Conservation (phyloP, 148 eudicot species). For the Silene latifolia region DNA sequence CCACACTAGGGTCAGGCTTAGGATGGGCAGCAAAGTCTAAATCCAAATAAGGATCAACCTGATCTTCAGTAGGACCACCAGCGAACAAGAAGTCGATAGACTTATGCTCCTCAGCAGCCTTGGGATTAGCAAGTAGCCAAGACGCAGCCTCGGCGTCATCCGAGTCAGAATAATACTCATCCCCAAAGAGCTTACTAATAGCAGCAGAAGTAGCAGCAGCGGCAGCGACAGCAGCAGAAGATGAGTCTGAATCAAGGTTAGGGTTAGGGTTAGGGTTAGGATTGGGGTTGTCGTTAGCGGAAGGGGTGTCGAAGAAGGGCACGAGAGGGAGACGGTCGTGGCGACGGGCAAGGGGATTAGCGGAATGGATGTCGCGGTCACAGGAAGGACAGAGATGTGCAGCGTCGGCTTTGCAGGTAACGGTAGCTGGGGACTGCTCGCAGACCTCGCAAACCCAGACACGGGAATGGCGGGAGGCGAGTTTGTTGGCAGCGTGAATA, state of each 20-base stretch:
- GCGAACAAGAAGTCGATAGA: constrained; percentile 49
- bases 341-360: constrained; percentile 58
- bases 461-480: constrained; percentile 48
- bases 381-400: constrained; percentile 54
- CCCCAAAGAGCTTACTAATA: constrained; percentile 26
- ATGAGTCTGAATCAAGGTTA: background rate
- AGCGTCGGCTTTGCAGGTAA: constrained; percentile 68
- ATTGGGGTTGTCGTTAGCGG: no score
- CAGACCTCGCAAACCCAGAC: constrained; percentile 63
- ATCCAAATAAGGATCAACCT: constrained; percentile 55
- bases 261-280: background rate
- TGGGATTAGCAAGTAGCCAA: constrained; percentile 35
- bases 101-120: constrained; percentile 40
- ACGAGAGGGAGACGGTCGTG: constrained; percentile 55
- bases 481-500: constrained; percentile 46
- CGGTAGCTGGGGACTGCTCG: constrained; percentile 52
- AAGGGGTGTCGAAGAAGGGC: constrained; percentile 38
- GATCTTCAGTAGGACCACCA: constrained; percentile 22
- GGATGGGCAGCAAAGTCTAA: constrained; percentile 39
- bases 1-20: constrained; percentile 31
- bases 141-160: constrained; percentile 38
- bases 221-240: constrained; percentile 1
- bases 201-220: constrained; percentile 23
- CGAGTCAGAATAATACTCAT: constrained; percentile 31
- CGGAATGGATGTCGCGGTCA: constrained; percentile 65